phyloP scores from a whole-genome alignment of 352 stramenopile genomes.

The Pythium pyrilobum region DNA sequence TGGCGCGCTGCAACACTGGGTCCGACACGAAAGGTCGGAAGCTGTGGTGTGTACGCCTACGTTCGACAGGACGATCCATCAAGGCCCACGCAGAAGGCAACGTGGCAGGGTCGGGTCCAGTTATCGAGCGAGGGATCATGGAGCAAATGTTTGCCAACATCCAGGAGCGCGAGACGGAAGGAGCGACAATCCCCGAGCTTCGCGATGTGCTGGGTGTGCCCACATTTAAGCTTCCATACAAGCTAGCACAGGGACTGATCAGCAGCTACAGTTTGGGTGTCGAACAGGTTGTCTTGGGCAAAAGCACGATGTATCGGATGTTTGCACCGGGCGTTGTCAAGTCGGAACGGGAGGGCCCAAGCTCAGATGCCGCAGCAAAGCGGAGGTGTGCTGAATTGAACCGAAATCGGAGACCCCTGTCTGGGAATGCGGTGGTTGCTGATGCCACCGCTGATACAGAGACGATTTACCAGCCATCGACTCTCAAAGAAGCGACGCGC shows the following conservation, averaged over 20 bases:
- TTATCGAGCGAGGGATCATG: conserved; percentile 74
- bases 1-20: conserved; percentile 68
- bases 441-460: background rate
- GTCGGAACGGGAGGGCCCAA: background rate
- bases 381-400: too few relatives aligned
- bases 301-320: conserved; percentile 84
- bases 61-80: conserved; percentile 4
- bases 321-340: conserved; percentile 38
- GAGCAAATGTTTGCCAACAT: conserved; percentile 72
- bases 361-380: background rate
- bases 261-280: conserved; percentile 76
- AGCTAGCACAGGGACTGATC: conserved; percentile 71
- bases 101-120: conserved; percentile 20
- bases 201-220: conserved; percentile 71
- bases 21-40: conserved; percentile 59
- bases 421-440: too few relatives aligned
- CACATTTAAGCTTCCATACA: conserved; percentile 83
- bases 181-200: conserved; percentile 74
- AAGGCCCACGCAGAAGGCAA: too few relatives aligned
- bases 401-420: too few relatives aligned
- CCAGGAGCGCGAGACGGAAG: conserved; percentile 36
- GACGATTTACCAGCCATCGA: conserved; percentile 35
- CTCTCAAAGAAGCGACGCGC: conserved; percentile 47
- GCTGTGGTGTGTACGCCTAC: conserved; percentile 71
- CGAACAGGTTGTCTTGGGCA: conserved; percentile 69